Base-by-base conservation (phyloP, 441 rosid species). In the Pelargonium cotyledonis region DNA sequence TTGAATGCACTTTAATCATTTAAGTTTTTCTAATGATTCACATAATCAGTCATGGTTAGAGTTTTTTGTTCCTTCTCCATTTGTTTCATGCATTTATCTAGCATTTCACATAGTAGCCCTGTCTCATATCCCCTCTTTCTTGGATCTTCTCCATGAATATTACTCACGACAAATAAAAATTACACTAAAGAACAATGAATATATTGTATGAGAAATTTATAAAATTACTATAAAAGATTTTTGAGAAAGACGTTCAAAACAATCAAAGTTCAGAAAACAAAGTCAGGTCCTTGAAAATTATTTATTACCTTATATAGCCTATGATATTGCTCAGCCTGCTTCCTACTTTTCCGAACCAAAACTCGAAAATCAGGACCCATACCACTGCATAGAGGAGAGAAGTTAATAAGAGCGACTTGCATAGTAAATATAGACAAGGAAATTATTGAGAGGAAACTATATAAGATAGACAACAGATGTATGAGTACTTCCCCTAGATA, bases 341-440 rank as follows among this genome's bases (percentile, higher is more conserved):
- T 95, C 90, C 98, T 85, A 74, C 99, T 95, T 83, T 95, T 95
- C 72, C 96, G 88, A 75, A 92, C 99, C 68, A 95, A 83, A 75
- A 92, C 98, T 71, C 95, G 83, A 71, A 89, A 95, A 83, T 92
- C 99, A 70, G 98, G 99, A 68, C 99, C 98, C 98, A 95, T 95
- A 60, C 99, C 98, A 82, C 99, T 95, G 83, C 78, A 84, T 47
- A 1, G 71, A 70, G 68, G 72, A 31, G 61, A 44, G 71, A 7
- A 19, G 29, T 7, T 5, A 60, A 18, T 29, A 10, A 40, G 2
- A 29, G 9, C 8, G 53, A 38, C 23, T 55, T 53, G 60, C 60
- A 53, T 16, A n/a, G 18, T 53, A 53, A n/a, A n/a, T 53, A 53
- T 53, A 8, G 60, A 53, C 60, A 53, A 53, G 23, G 23, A 6